Percentiles rank a stretch among this genome's conserved stretches.
These are phyloP conservation scores for Stachybotrys chartarum DNA, from an alignment of 2,329 filamentous ascomycete species.

Conservation along the genomic window DNA sequence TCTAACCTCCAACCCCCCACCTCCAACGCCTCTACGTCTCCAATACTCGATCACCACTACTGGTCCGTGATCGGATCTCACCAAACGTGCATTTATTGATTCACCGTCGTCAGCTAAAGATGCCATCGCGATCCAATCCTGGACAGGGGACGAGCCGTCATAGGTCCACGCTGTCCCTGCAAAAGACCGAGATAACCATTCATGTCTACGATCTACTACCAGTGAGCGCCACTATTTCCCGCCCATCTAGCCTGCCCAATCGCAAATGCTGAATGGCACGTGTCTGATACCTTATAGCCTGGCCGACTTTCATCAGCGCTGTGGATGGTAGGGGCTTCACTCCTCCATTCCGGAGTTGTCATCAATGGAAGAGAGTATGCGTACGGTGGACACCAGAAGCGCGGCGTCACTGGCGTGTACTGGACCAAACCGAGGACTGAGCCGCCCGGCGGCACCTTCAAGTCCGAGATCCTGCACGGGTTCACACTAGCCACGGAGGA, in stretches of 20 bases:
- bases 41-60: not conserved
- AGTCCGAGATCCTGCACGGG: slow-evolving; percentile 68
- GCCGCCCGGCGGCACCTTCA: slow-evolving; percentile 72
- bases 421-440: slow-evolving; percentile 67
- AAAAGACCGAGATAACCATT: slow-evolving; percentile 67
- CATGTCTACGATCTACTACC: slow-evolving; percentile 74
- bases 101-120: slow-evolving; percentile 4
- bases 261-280: not conserved
- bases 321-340: slow-evolving; percentile 69
- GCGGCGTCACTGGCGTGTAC: slow-evolving; percentile 70
- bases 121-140: slow-evolving; percentile 20
- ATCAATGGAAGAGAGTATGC: slow-evolving; percentile 78
- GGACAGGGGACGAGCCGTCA: slow-evolving; percentile 32
- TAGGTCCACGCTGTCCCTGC: slow-evolving; percentile 59
- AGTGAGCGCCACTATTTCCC: slow-evolving; percentile 31
- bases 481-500: slow-evolving; percentile 62
- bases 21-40: not conserved
- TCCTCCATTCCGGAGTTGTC: slow-evolving; percentile 77
- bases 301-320: slow-evolving; percentile 59
- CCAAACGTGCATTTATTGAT: not conserved
- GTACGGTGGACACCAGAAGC: slow-evolving; percentile 72
- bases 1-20: not conserved
- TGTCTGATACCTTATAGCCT: not conserved
- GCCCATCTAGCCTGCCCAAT: not conserved
- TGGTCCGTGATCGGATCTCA: not conserved